These are phyloP conservation scores for Fabrea salina DNA, from an alignment of 169 alveolate species.

Conservation along the genomic window DNA sequence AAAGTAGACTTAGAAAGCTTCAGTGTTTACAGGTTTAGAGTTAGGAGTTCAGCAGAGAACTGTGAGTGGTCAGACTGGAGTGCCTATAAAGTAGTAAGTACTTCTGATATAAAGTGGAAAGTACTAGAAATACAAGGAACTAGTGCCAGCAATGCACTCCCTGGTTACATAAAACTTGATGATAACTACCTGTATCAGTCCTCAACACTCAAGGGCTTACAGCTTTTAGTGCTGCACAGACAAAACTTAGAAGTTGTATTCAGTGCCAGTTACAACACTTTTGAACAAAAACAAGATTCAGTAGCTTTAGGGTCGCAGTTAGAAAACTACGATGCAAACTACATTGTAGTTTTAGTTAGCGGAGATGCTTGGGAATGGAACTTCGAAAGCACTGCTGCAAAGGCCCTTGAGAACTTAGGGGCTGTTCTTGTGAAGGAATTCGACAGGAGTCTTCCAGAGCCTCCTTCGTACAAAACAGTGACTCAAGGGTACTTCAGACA, in stretches of 20 bases:
- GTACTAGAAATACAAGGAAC: constrained; percentile 21
- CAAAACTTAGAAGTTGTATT: neutral
- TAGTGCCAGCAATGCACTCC: neutral
- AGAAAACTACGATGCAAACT: neutral
- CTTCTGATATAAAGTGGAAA: neutral
- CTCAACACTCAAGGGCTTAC: neutral
- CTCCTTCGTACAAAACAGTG: neutral
- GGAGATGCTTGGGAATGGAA: constrained; percentile 6
- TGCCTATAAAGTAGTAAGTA: neutral
- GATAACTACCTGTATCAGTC: neutral
- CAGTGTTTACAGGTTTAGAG: constrained; percentile 7
- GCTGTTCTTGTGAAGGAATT: neutral
- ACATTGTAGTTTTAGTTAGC: neutral
- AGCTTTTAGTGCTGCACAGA: neutral
- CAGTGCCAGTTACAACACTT: neutral
- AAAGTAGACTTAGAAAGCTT: neutral
- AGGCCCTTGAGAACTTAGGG: constrained; percentile 5
- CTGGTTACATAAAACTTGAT: neutral
- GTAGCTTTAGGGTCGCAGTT: neutral
- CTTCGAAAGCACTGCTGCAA: neutral
- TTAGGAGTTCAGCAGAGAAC: neutral
- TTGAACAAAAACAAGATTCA: neutral
- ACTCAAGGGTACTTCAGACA: constrained; percentile 26
- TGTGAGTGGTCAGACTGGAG: constrained; percentile 10
- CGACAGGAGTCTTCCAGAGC: neutral